Percentiles rank a stretch among this genome's conserved stretches.
phyloP scores from a whole-genome alignment of 805 yeast genomes.

The Phaffomyces thermotolerans region DNA sequence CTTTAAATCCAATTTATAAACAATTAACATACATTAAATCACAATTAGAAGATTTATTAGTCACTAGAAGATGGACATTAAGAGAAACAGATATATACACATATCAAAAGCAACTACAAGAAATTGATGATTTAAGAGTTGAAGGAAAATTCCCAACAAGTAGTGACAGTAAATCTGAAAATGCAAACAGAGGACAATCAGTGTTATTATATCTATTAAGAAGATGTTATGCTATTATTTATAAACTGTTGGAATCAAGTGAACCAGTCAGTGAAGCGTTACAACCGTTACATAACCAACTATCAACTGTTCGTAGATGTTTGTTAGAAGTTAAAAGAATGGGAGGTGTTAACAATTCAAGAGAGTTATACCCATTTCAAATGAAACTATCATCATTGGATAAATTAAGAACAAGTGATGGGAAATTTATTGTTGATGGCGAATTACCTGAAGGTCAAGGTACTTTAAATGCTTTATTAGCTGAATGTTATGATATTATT shows the following conservation, averaged over 20 bases:
- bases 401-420: constrained; percentile 69
- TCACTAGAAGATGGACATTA: constrained; percentile 96
- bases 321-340: constrained; percentile 81
- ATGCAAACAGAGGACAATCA: constrained; percentile 43
- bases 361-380: constrained; percentile 94
- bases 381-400: constrained; percentile 89
- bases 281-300: constrained; percentile 89
- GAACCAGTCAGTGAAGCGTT: constrained; percentile 95
- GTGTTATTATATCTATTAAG: constrained; percentile 72
- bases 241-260: constrained; percentile 80
- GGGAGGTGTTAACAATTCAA: constrained; percentile 81
- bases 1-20: constrained; percentile 53
- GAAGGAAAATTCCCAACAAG: constrained; percentile 44
- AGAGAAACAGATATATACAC: constrained; percentile 90
- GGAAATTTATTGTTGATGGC: constrained; percentile 82
- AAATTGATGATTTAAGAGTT: constrained; percentile 66
- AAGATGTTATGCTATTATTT: constrained; percentile 85
- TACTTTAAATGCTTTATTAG: constrained; percentile 78
- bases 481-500: constrained; percentile 90
- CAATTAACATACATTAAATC: constrained; percentile 59
- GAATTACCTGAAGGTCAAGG: constrained; percentile 98
- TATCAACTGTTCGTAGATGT: constrained; percentile 87
- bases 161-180: constrained; percentile 4
- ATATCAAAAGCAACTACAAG: constrained; percentile 67
- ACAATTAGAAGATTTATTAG: constrained; percentile 71